Conservation (phyloP, 2,329 filamentous ascomycete genomes). For the Cladosporium austrohemisphaericum region DNA sequence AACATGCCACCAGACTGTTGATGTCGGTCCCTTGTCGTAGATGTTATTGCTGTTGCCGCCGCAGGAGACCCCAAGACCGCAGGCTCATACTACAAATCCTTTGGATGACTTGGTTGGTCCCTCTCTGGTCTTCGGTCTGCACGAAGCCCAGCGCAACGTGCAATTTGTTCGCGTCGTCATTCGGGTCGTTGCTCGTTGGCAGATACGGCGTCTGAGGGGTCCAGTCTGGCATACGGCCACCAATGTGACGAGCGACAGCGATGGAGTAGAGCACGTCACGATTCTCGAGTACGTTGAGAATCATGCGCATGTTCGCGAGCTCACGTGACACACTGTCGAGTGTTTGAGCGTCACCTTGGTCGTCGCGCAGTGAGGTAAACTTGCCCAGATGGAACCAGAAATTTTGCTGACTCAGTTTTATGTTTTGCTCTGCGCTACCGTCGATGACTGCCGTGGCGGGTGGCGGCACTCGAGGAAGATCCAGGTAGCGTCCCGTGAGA, state of each 20-base stretch:
- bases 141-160: slow-evolving; percentile 48
- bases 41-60: neutral
- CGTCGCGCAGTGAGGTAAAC: slow-evolving; percentile 63
- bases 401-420: slow-evolving; percentile 34
- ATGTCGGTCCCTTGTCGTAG: no score
- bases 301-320: slow-evolving; percentile 61
- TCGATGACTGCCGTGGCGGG: slow-evolving; percentile 35
- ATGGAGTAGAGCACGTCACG: slow-evolving; percentile 89
- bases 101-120: slow-evolving; percentile 47
- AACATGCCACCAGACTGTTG: no score
- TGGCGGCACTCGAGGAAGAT: slow-evolving; percentile 56
- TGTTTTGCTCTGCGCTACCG: slow-evolving; percentile 42
- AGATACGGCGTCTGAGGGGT: slow-evolving; percentile 25
- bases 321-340: slow-evolving; percentile 50
- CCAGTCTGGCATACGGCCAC: slow-evolving; percentile 53
- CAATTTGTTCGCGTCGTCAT: slow-evolving; percentile 42
- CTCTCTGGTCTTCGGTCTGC: slow-evolving; percentile 42
- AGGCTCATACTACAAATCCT: slow-evolving; percentile 49
- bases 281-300: slow-evolving; percentile 78
- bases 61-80: slow-evolving; percentile 36
- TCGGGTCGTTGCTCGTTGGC: slow-evolving; percentile 32
- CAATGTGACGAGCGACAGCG: slow-evolving; percentile 71
- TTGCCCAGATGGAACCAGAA: slow-evolving; percentile 81
- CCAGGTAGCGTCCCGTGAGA: slow-evolving; percentile 66
- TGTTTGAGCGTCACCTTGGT: slow-evolving; percentile 52